phyloP scores from a whole-genome alignment of 2,329 filamentous ascomycete species.

The Cladophialophora yegresii region DNA sequence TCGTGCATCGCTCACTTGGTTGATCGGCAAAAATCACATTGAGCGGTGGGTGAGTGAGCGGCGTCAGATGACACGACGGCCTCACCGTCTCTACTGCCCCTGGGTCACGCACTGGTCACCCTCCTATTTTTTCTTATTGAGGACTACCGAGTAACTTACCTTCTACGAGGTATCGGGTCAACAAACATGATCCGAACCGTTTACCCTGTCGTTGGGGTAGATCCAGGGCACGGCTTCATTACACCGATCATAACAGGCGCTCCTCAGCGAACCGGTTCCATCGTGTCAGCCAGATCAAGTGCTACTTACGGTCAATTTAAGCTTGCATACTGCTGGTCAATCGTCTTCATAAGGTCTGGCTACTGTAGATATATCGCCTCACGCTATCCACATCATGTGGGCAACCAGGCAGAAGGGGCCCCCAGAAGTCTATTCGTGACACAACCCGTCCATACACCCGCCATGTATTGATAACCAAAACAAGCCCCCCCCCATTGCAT shows the following conservation, averaged over 20 bases:
- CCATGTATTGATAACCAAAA: neutral
- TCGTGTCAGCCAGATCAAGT: no score
- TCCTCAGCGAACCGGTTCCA: no score
- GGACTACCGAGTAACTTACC: neutral
- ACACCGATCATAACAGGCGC: slow-evolving; percentile 37
- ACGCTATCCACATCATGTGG: neutral
- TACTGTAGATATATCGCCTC: neutral
- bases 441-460: neutral
- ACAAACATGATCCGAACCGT: neutral
- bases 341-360: neutral
- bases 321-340: neutral
- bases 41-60: no score
- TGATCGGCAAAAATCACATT: neutral
- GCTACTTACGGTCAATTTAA: no score
- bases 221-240: slow-evolving; percentile 45
- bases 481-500: neutral
- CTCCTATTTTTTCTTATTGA: neutral
- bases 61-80: neutral
- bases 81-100: neutral
- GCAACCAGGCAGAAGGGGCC: no score
- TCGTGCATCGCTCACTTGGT: neutral
- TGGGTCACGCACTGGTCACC: neutral
- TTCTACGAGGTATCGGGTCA: neutral
- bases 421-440: neutral
- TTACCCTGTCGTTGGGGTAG: slow-evolving; percentile 44